A percentile compares a stretch with the other conserved stretches of the same genome.
phyloP scores from a whole-genome alignment of 176 grass and related monocot species.

The Zoysia pacifica region DNA sequence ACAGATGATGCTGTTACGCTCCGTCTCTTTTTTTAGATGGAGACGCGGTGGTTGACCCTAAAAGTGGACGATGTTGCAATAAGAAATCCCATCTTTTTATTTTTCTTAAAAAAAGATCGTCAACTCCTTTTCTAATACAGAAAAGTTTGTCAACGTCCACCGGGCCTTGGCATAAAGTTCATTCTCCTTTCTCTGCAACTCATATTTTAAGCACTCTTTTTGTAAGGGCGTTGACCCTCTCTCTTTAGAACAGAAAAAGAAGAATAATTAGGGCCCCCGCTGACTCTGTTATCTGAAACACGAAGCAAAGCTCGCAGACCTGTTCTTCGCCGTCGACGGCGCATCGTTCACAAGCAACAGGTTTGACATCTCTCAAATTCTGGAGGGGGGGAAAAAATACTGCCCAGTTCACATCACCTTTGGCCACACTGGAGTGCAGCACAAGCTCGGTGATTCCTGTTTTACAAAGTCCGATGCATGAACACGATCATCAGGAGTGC shows the following conservation, averaged over 20 bases:
- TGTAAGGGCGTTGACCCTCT: constrained; percentile 22
- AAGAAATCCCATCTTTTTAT: not conserved
- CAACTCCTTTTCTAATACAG: constrained; percentile 21
- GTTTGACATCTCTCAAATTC: constrained; percentile 11
- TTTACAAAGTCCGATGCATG: not conserved
- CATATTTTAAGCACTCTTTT: not conserved
- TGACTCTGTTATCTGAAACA: constrained; percentile 29
- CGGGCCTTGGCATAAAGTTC: not conserved
- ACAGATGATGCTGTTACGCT: not conserved
- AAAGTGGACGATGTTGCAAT: not conserved
- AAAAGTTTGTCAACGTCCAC: constrained; percentile 1
- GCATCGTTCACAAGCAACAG: constrained; percentile 13
- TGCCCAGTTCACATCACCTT: constrained; percentile 17
- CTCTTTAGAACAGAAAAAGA: not conserved
- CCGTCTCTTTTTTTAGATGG: not conserved
- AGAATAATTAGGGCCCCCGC: not conserved
- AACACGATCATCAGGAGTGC: not conserved
- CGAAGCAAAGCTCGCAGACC: constrained; percentile 33
- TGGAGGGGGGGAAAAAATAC: not conserved
- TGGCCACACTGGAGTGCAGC: not conserved
- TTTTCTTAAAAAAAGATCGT: not conserved
- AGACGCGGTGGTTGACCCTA: constrained; percentile 4
- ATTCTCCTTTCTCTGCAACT: not conserved
- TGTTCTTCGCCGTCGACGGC: not conserved
- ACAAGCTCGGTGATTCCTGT: not conserved